A percentile compares a stretch with the other conserved stretches of the same genome.
phyloP scores from a whole-genome alignment of 352 stramenopile species.

The Phytophthora sojae region DNA sequence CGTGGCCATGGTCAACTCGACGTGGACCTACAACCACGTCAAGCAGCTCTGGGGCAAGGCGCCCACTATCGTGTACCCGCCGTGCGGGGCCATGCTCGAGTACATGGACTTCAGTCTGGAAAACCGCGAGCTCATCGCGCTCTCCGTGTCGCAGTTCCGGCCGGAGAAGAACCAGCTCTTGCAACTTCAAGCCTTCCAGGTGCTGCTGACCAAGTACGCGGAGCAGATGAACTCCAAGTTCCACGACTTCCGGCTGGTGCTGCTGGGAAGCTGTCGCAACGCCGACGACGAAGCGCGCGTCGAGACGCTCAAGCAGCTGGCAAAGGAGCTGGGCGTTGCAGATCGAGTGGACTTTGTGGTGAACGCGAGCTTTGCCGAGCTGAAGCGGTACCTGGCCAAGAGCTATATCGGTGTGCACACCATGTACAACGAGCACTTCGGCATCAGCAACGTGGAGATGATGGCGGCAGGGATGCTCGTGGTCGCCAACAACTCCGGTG shows the following conservation, averaged over 20 bases:
- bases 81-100: constrained; percentile 92
- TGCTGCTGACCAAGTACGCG: constrained; percentile 64
- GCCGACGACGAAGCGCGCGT: constrained; percentile 93
- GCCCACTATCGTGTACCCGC: constrained; percentile 94
- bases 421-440: constrained; percentile 99
- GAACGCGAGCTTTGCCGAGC: constrained; percentile 93
- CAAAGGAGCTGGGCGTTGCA: constrained; percentile 75
- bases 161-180: constrained; percentile 99
- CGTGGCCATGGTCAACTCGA: constrained; percentile 98
- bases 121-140: constrained; percentile 76
- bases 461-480: constrained; percentile 97
- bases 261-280: constrained; percentile 97
- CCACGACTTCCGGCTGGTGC: constrained; percentile 90
- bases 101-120: constrained; percentile 74
- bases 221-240: constrained; percentile 50
- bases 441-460: constrained; percentile 99
- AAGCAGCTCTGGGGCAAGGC: constrained; percentile 89
- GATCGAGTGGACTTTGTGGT: constrained; percentile 94
- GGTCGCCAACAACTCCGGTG: constrained; percentile 98
- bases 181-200: constrained; percentile 92
- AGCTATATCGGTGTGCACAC: constrained; percentile 97
- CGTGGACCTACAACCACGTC: constrained; percentile 98
- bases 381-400: constrained; percentile 89
- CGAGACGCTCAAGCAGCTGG: constrained; percentile 82
- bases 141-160: constrained; percentile 98